Percentiles rank a stretch among this genome's conserved stretches.
These are phyloP conservation scores for Kwoniella sp. DNA, from an alignment of 768 basidiomycete genomes.

Conservation along the genomic window DNA sequence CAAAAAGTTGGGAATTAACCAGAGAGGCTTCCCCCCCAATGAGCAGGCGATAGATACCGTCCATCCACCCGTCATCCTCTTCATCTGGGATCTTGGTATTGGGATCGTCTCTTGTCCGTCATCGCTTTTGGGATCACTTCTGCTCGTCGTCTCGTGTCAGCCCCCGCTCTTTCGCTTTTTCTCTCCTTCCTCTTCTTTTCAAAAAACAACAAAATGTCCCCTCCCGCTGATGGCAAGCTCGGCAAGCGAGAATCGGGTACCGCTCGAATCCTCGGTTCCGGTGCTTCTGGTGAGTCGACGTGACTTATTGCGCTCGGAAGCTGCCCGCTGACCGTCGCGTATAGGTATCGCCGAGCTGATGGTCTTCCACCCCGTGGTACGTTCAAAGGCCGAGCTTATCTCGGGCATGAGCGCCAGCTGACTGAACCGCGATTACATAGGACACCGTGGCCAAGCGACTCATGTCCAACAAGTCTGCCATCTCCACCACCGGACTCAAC, in stretches of 20 bases:
- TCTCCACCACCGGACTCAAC: slow-evolving; percentile 55
- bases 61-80: background rate
- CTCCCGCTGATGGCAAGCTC: slow-evolving; percentile 28
- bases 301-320: background rate
- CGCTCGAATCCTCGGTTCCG: slow-evolving; percentile 85
- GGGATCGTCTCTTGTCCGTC: background rate
- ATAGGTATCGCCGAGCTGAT: slow-evolving; percentile 89
- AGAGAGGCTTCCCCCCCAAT: slow-evolving; percentile 1
- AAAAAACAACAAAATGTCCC: slow-evolving; percentile 37
- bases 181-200: background rate
- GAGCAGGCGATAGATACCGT: background rate
- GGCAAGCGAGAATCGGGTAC: slow-evolving; percentile 68
- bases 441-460: slow-evolving; percentile 98
- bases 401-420: background rate
- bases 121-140: no score
- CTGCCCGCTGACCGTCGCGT: background rate
- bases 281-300: slow-evolving; percentile 69
- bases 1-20: slow-evolving; percentile 1
- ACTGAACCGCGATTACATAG: slow-evolving; percentile 7
- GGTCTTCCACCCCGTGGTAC: slow-evolving; percentile 74
- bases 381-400: slow-evolving; percentile 22
- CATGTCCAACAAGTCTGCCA: slow-evolving; percentile 85
- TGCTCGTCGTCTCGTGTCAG: no score
- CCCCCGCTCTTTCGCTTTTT: background rate
- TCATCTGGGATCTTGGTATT: background rate